Evolutionary conservation across 1,284 basidiomycete species (phyloP), one percentile per base, ranked within the genome.

Genomic region (Ustilago bromivora): DNA sequence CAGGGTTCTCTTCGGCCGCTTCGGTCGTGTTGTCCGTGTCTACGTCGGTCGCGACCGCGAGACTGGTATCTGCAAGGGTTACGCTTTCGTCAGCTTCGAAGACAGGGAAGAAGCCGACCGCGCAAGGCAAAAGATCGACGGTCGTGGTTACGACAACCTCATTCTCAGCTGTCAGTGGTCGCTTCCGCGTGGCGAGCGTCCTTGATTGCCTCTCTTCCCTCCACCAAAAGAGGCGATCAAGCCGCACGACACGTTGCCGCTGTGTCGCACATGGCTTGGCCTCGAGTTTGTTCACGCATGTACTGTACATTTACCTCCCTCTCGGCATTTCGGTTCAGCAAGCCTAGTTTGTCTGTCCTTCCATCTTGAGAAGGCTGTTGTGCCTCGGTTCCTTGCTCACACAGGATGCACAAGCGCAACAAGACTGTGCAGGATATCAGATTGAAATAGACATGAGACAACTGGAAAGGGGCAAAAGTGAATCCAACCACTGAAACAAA

Each of bases 1-100:
- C 58, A 92, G 96, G 69, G 94, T 95, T 34, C 89, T 99, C 28
- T 99, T 99, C 87, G 80, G 80, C 56, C 82, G 87, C 34, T 88
- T 88, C 71, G 88, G 87, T 15, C 82, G 88, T 28, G 94, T 96
- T 83, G 94, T 95, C 1, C 90, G 93, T 19, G 95, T 98, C 60
- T 98, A 95, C 87, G 93, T 99, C 61, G 97, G 97, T 47, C 90
- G 94, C 65, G 96, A 99, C 87, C 90, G 95, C 73, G 96, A 98
- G 84, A 99, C 97, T 9, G 94, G 95, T 64, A 90, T 92, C 52
- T 95, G 95, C 80, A 98, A 98, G 88, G 96, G 97, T 71, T 97
- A 96, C 87, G 95, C 95, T 17, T 95, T 95, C 79, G 95, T 98
- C 81, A 94, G 92, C 87, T 99, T 98, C 85, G 96, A 98, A 86